Conservation (phyloP, 495 filamentous ascomycete genomes). For the Tuber indicum region DNA sequence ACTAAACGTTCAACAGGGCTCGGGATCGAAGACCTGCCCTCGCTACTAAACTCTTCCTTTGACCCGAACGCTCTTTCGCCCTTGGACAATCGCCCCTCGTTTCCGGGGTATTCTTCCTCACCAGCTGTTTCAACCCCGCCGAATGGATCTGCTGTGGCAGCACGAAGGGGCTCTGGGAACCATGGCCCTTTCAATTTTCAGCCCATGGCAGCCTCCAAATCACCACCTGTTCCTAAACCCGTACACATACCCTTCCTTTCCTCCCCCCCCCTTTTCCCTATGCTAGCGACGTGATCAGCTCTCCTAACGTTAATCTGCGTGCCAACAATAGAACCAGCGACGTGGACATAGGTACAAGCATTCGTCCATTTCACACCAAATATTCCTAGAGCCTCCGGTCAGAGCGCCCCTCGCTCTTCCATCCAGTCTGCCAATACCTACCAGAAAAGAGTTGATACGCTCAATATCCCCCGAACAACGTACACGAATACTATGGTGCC, state of each 20-base stretch:
- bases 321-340: conserved; percentile 68
- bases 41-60: conserved; percentile 14
- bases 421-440: conserved; percentile 91
- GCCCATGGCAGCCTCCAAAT: conserved; percentile 68
- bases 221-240: conserved; percentile 65
- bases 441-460: conserved; percentile 70
- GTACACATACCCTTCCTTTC: conserved; percentile 48
- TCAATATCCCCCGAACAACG: conserved; percentile 85
- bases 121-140: conserved; percentile 43
- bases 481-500: conserved; percentile 76
- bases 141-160: conserved; percentile 44
- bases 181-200: conserved; percentile 84
- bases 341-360: conserved; percentile 98
- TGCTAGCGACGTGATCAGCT: conserved; percentile 18
- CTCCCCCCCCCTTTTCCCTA: not conserved
- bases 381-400: conserved; percentile 90
- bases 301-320: conserved; percentile 41
- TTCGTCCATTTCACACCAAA: conserved; percentile 90
- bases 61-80: conserved; percentile 27
- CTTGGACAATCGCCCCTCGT: conserved; percentile 16
- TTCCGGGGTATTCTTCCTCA: conserved; percentile 38
- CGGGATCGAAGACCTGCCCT: conserved; percentile 22
- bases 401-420: conserved; percentile 81
- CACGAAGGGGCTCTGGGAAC: conserved; percentile 46
- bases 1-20: conserved; percentile 37